phyloP scores from a whole-genome alignment of 768 basidiomycete genomes.

The Termitomyces sp. region DNA sequence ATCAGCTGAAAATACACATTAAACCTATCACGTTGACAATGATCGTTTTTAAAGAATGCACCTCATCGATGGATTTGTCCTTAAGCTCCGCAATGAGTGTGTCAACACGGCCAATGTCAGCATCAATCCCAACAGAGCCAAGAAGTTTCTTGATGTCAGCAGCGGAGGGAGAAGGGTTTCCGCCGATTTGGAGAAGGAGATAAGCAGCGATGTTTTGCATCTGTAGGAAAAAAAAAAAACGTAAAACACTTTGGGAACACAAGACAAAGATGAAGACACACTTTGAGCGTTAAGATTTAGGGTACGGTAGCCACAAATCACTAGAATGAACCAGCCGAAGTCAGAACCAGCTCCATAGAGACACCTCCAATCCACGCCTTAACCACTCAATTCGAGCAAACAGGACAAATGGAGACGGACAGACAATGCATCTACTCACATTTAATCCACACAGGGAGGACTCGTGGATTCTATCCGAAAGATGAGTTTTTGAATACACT shows the following conservation, averaged over 20 bases:
- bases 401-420: neutral
- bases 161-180: slow-evolving; percentile 83
- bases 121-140: slow-evolving; percentile 79
- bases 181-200: slow-evolving; percentile 93
- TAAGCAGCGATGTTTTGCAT: slow-evolving; percentile 96
- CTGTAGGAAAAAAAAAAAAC: slow-evolving; percentile 25
- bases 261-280: slow-evolving; percentile 17
- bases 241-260: neutral
- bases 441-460: slow-evolving; percentile 92
- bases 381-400: neutral
- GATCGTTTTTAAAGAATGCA: slow-evolving; percentile 29
- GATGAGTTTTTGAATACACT: slow-evolving; percentile 23
- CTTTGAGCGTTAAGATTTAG: slow-evolving; percentile 35
- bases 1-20: slow-evolving; percentile 56
- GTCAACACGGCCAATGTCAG: slow-evolving; percentile 74
- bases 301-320: slow-evolving; percentile 90
- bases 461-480: slow-evolving; percentile 88
- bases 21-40: neutral
- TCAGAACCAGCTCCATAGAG: slow-evolving; percentile 1
- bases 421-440: slow-evolving; percentile 33
- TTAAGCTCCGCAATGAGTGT: slow-evolving; percentile 85
- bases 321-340: slow-evolving; percentile 26
- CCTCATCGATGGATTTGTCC: slow-evolving; percentile 84
- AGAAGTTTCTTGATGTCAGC: slow-evolving; percentile 87
- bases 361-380: neutral